Evolutionary conservation across 257 asterid genomes (phyloP).

Genomic region (Apocynum venetum): DNA sequence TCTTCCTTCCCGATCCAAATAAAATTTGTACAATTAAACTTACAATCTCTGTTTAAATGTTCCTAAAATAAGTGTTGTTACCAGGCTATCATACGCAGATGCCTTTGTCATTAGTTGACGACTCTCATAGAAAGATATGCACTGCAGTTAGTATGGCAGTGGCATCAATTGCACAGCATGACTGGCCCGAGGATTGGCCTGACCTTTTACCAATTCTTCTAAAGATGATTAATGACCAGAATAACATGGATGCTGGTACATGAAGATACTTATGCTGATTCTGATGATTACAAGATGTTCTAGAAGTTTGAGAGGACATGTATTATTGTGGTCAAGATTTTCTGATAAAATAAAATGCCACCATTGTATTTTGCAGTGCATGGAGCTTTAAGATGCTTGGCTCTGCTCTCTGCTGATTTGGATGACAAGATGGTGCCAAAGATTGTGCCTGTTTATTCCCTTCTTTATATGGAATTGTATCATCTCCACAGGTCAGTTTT

Average conservation of each 20-base stretch:
- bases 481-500: slow-evolving; percentile 80
- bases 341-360: slow-evolving; percentile 2
- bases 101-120: slow-evolving; percentile 72
- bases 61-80: slow-evolving; percentile 19
- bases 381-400: slow-evolving; percentile 92
- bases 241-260: slow-evolving; percentile 66
- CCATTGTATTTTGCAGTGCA: slow-evolving; percentile 53
- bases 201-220: slow-evolving; percentile 71
- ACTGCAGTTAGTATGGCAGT: slow-evolving; percentile 86
- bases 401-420: slow-evolving; percentile 83
- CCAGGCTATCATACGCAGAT: slow-evolving; percentile 63
- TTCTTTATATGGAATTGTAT: slow-evolving; percentile 65
- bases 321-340: background rate
- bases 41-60: slow-evolving; percentile 1
- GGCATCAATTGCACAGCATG: slow-evolving; percentile 75
- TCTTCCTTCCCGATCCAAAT: slow-evolving; percentile 3
- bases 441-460: slow-evolving; percentile 80
- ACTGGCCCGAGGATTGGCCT: slow-evolving; percentile 98
- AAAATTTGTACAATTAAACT: background rate
- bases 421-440: slow-evolving; percentile 84
- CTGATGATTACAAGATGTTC: background rate
- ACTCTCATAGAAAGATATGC: slow-evolving; percentile 74
- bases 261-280: slow-evolving; percentile 10
- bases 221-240: slow-evolving; percentile 57
- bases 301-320: background rate